Evolutionary conservation across 352 stramenopile genomes (phyloP), one percentile per base, ranked within the genome.

Genomic region (Aphanomyces astaci): DNA sequence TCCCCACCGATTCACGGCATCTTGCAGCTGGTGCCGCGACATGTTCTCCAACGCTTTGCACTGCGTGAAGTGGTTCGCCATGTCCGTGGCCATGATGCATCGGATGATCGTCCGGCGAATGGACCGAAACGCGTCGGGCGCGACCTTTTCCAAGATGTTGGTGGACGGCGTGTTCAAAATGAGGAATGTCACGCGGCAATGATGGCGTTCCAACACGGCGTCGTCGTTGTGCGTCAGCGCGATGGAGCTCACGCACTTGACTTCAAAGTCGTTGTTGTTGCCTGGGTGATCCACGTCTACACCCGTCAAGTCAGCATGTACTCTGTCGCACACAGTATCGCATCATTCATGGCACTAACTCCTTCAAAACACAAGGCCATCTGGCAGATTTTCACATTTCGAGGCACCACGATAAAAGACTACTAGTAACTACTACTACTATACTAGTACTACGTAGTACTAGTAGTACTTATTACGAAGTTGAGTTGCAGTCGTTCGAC

Each of bases 251-350:
- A 79, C 71, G 4, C 77, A 74, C 39, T 90, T 89, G 22, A 91
- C 71, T 66, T 94, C 79, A 68, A 95, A 94, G 67, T 85, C 81
- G 72, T 95, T 95, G 45, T 82, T 92, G 64, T 88, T 86, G 2
- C 84, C 86, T 7, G 85, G 82, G 43, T 95, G 87, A 56, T 91
- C 86, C 28, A 94, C 74, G 55, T 95, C 84, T 78, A 46, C 3
- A 28, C 24, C 46, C 33, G 36, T 19, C 27, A 64, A 15, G 36
- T 15, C 36, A 43, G 7, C 36, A 15, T 43, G 7, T 43, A 15
- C 36, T 15, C 36, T 43, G 7, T n/a, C n/a, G n/a, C n/a, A n/a
- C n/a, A n/a, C n/a, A n/a, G n/a, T n/a, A n/a, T n/a, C n/a, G n/a
- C n/a, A n/a, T n/a, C n/a, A n/a, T n/a, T n/a, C n/a, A n/a, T n/a